Evolutionary conservation across 2,329 filamentous ascomycete species (phyloP).

Genomic region (Verticillium isaacii): DNA sequence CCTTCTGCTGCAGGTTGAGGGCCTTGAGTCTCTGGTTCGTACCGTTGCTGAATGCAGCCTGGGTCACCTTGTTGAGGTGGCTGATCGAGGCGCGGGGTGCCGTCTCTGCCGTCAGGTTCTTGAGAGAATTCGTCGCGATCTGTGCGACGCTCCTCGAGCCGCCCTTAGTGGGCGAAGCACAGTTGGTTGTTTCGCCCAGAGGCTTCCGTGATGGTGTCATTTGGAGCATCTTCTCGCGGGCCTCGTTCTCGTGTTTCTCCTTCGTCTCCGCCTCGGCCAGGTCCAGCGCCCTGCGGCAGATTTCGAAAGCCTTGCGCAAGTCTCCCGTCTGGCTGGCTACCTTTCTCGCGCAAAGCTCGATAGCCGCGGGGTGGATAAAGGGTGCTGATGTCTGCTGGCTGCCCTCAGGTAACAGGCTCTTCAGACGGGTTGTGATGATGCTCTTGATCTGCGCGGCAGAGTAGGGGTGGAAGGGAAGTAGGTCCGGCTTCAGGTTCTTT

Average conservation of each 20-base stretch:
- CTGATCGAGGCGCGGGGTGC: slow-evolving; percentile 86
- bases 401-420: slow-evolving; percentile 60
- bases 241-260: slow-evolving; percentile 63
- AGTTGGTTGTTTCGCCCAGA: slow-evolving; percentile 76
- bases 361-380: slow-evolving; percentile 89
- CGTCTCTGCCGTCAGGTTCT: slow-evolving; percentile 64
- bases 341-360: slow-evolving; percentile 91
- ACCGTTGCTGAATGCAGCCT: slow-evolving; percentile 85
- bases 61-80: slow-evolving; percentile 88
- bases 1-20: slow-evolving; percentile 94
- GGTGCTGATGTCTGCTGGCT: slow-evolving; percentile 58
- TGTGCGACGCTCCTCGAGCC: slow-evolving; percentile 37
- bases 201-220: slow-evolving; percentile 70
- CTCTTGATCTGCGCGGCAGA: slow-evolving; percentile 80
- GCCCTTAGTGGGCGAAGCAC: slow-evolving; percentile 48
- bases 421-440: slow-evolving; percentile 80
- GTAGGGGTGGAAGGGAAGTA: slow-evolving; percentile 91
- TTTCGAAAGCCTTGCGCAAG: slow-evolving; percentile 90
- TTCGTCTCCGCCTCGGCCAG: slow-evolving; percentile 81
- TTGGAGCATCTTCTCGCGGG: slow-evolving; percentile 50
- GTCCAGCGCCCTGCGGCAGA: slow-evolving; percentile 85
- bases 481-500: slow-evolving; percentile 81
- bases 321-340: slow-evolving; percentile 93
- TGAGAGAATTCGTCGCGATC: slow-evolving; percentile 49
- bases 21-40: slow-evolving; percentile 77